phyloP scores from a whole-genome alignment of 1,284 basidiomycete genomes.

The Trametes versicolor region DNA sequence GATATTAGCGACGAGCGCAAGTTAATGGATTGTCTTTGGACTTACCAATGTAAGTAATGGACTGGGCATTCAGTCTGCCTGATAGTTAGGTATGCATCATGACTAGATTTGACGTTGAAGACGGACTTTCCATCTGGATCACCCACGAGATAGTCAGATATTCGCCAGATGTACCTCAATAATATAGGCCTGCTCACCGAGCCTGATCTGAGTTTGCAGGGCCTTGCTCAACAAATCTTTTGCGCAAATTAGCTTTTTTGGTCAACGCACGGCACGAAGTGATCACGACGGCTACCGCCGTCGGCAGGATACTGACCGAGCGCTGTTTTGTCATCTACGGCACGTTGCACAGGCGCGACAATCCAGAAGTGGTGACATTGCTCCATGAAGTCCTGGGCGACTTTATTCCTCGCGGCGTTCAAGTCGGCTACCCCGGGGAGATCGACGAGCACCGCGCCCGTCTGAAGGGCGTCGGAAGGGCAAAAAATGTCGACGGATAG shows the following conservation, averaged over 20 bases:
- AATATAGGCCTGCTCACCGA: background rate
- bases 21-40: too few species aligned
- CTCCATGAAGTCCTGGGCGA: constrained; percentile 62
- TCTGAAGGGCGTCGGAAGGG: constrained; percentile 49
- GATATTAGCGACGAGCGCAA: too few species aligned
- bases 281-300: too few species aligned
- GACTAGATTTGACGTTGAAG: too few species aligned
- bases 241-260: background rate
- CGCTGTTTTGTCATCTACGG: constrained; percentile 8
- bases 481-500: constrained; percentile 60
- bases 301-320: background rate
- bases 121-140: background rate
- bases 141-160: too few species aligned
- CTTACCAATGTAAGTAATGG: background rate
- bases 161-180: too few species aligned
- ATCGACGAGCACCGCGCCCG: constrained; percentile 62
- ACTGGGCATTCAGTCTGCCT: too few species aligned
- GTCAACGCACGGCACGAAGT: too few species aligned
- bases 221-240: background rate
- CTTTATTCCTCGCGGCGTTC: constrained; percentile 58
- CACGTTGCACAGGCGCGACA: constrained; percentile 42
- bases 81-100: too few species aligned
- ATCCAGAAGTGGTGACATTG: constrained; percentile 59
- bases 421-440: constrained; percentile 65
- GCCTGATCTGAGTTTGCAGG: background rate